Base-by-base conservation (phyloP, 805 yeast species). In the Starmerella bacillaris region DNA sequence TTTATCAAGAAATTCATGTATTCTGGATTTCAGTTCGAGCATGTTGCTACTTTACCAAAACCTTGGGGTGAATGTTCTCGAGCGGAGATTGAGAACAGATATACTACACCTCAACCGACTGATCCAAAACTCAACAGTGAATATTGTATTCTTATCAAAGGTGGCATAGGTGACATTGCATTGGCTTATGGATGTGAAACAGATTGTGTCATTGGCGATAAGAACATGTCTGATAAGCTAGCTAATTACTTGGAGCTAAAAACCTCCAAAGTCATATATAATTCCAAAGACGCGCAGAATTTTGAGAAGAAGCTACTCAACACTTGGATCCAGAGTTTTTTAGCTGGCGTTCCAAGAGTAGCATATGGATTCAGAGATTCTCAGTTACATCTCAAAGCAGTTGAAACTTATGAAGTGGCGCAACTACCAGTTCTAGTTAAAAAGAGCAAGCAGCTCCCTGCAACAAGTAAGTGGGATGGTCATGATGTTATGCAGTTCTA, bases 311-410 rank as follows among this genome's bases (percentile, higher is more conserved):
- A 82, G 55, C 58, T 89, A 30, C 70, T 76, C 51, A 68, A 63
- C 41, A 67, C 92, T 0, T 89, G 99, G 99, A 80, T 92, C 2
- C 96, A 83, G 58, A 77, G 93, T 42, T 89, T 83, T 54, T 60
- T 89, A 17, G 63, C 80, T 30, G 98, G 98, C 3, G 67, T 89
- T 16, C 73, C 77, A n/a, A 68, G 68, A 39, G 65, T 86, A 4
- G 66, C 78, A 3, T 79, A 79, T 51, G 99, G 95, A 0, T 89
- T 78, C 55, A 66, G 94, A 45, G 92, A 82, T 51, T 77, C 77
- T 14, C 57, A 70, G 22, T 63, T 76, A 29, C 54, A 66, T n/a
- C 57, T 86, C 37, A 60, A 66, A 42, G 57, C 74, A 3, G 71
- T 79, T 2, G 96, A 89, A 55, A 72, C 77, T 39, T 83, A 59